Evolutionary conservation across 148 eudicot genomes (phyloP), one percentile per base, ranked within the genome.

Genomic region (Nepenthes gracilis): DNA sequence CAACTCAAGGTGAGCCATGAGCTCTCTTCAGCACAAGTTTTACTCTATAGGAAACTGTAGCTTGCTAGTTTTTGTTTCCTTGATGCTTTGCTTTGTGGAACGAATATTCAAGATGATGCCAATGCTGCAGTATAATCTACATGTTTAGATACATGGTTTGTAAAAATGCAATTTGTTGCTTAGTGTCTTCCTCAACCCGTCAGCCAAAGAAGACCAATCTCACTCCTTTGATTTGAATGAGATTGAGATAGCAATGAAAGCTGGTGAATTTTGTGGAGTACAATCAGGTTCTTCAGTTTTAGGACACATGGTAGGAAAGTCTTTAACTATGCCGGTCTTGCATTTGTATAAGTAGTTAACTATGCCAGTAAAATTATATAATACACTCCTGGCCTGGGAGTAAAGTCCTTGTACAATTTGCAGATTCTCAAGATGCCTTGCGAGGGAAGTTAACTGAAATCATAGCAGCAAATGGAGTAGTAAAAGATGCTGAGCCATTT

Each of bases 341-440:
- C 2, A 11, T 12, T 52, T 13, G 55, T 13, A 52, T 23, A 50
- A 7, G 38, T 35, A 2, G 9, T 9, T 33, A 51, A 12, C 35
- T n/a, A 5, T 8, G 4, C 4, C 45, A 23, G 43, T 5, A 6
- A 50, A 9, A 48, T 40, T 32, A 9, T 52, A 2, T 23, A 23
- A 23, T 36, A 5, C 0, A 2, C 59, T 53, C 2, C 10, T 55
- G 2, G 13, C 53, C 5, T 62, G 58, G 59, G 53, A 36, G 36
- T 57, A 13, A 36, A 33, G 45, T 74, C 34, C 6, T 7, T 58
- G 33, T 64, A 35, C 3, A 36, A 13, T 57, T 53, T 32, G 43
- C 70, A 77, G 85, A 74, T 77, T 57, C 57, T 73, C 64, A 57
- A 60, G 75, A 69, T 66, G 63, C 47, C 57, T 59, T 57, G 47